Percentiles rank a stretch among this genome's conserved stretches.
Conservation (phyloP, 352 stramenopile genomes). For the Phytophthora palmivora region DNA sequence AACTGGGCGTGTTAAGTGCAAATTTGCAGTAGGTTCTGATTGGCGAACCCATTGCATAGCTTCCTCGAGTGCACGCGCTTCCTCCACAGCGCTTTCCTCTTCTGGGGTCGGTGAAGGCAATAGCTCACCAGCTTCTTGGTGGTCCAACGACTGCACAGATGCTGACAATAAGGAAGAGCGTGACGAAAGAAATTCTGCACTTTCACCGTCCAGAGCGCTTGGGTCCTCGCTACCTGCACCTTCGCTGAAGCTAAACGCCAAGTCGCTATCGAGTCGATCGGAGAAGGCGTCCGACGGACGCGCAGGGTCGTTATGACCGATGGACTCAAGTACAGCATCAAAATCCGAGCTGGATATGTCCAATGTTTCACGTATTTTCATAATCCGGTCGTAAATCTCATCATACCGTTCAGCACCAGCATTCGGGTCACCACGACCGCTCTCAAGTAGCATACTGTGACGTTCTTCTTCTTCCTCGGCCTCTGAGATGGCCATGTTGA, state of each 20-base stretch:
- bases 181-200: slow-evolving; percentile 33
- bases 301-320: slow-evolving; percentile 26
- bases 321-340: slow-evolving; percentile 49
- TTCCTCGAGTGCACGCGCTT: slow-evolving; percentile 40
- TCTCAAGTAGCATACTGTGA: slow-evolving; percentile 35
- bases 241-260: slow-evolving; percentile 38
- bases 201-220: slow-evolving; percentile 28
- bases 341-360: slow-evolving; percentile 58
- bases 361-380: slow-evolving; percentile 57
- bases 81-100: slow-evolving; percentile 27
- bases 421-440: slow-evolving; percentile 29
- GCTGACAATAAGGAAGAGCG: slow-evolving; percentile 36
- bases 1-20: slow-evolving; percentile 4
- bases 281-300: slow-evolving; percentile 27
- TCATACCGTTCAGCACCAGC: slow-evolving; percentile 41
- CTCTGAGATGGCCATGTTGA: slow-evolving; percentile 70
- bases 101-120: slow-evolving; percentile 23
- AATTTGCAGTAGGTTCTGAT: slow-evolving; percentile 30
- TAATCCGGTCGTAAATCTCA: slow-evolving; percentile 58
- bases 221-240: slow-evolving; percentile 22
- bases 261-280: slow-evolving; percentile 25
- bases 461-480: slow-evolving; percentile 54
- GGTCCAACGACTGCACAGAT: slow-evolving; percentile 34
- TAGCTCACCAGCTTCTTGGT: slow-evolving; percentile 46
- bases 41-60: slow-evolving; percentile 45